These are phyloP conservation scores for Amaranthus hypochondriacus DNA, from an alignment of 148 eudicot genomes.

Conservation along the genomic window DNA sequence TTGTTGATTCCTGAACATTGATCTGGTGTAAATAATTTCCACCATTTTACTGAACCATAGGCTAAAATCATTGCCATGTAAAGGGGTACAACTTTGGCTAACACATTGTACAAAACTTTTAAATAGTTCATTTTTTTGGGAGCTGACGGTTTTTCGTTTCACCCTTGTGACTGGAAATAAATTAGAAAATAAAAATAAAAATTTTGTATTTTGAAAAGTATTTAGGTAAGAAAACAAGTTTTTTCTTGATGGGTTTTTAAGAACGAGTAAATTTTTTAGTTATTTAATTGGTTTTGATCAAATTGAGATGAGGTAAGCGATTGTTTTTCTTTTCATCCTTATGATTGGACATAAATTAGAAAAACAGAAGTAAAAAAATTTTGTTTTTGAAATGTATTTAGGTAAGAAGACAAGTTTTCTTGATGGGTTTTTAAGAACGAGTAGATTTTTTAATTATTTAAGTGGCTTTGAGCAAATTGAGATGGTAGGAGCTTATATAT, in stretches of 20 bases:
- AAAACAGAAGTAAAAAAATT: not conserved
- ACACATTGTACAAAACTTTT: not conserved
- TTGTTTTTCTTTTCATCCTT: no score
- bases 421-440: not conserved
- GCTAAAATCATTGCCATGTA: not conserved
- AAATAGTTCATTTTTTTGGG: not conserved
- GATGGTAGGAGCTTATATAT: no score
- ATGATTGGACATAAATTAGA: no score
- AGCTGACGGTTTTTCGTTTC: not conserved
- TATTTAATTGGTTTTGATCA: not conserved
- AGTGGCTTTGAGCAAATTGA: no score
- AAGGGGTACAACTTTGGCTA: conserved; percentile 1
- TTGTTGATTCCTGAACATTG: not conserved
- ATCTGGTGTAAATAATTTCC: conserved; percentile 1
- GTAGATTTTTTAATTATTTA: no score
- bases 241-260: not conserved
- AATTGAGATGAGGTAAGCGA: not conserved
- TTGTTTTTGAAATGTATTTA: not conserved
- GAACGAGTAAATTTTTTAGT: no score
- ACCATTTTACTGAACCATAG: conserved; percentile 1
- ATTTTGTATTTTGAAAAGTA: not conserved
- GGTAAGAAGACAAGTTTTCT: not conserved
- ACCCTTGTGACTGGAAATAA: not conserved
- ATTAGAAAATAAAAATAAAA: not conserved
- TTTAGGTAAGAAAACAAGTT: not conserved